A percentile compares a stretch with the other conserved stretches of the same genome.
Conservation (phyloP, 2,329 filamentous ascomycete genomes). For the Penicillium psychrosexuale region DNA sequence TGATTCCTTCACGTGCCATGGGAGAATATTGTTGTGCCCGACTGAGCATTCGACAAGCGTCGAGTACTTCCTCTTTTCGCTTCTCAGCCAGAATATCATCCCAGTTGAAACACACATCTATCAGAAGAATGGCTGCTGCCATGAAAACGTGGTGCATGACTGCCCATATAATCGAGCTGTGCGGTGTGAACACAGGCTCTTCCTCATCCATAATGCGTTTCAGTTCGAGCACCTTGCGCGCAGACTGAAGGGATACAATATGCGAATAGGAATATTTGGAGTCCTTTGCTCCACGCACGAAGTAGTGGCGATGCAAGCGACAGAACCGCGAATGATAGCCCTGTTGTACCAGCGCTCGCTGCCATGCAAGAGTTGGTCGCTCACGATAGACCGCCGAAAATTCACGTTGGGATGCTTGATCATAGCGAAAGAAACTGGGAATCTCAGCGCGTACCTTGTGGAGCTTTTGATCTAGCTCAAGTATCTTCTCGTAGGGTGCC, state of each 20-base stretch:
- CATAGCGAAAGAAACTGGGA: slow-evolving; percentile 39
- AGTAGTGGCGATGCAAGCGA: slow-evolving; percentile 41
- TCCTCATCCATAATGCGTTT: slow-evolving; percentile 36
- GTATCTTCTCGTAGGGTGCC: slow-evolving; percentile 37
- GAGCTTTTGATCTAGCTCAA: slow-evolving; percentile 38
- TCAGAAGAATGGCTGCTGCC: slow-evolving; percentile 39
- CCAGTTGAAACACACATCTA: slow-evolving; percentile 43
- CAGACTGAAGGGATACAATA: slow-evolving; percentile 37
- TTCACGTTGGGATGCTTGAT: slow-evolving; percentile 27
- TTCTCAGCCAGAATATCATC: slow-evolving; percentile 37
- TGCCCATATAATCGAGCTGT: slow-evolving; percentile 30
- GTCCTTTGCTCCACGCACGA: slow-evolving; percentile 38
- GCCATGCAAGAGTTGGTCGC: slow-evolving; percentile 33
- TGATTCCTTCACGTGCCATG: slow-evolving; percentile 33
- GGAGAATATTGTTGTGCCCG: slow-evolving; percentile 34
- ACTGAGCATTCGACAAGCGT: slow-evolving; percentile 39
- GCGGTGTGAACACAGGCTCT: slow-evolving; percentile 24
- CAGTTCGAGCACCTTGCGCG: slow-evolving; percentile 38
- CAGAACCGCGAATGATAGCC: slow-evolving; percentile 37
- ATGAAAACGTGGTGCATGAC: slow-evolving; percentile 43
- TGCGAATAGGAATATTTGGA: slow-evolving; percentile 39
- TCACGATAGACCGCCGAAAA: slow-evolving; percentile 29
- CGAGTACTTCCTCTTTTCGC: slow-evolving; percentile 37
- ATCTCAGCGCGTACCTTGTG: slow-evolving; percentile 30
- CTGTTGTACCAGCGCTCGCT: slow-evolving; percentile 37